Base-by-base conservation (phyloP, 73 alveolate genomes). In the Breviolum minutum region DNA sequence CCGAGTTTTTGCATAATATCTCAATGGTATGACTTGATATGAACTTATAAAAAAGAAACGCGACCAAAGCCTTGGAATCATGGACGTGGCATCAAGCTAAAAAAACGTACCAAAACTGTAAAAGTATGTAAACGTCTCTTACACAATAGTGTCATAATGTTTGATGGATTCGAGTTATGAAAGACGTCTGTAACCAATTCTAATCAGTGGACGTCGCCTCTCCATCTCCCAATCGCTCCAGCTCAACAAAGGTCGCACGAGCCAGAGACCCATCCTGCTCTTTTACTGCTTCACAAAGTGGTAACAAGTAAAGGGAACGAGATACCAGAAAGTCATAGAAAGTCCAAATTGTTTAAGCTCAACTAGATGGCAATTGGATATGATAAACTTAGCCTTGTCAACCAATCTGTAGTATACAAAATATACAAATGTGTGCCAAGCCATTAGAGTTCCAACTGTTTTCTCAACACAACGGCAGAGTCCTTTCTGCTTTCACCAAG, bases 241-340 rank as follows among this genome's bases (percentile, higher is more conserved):
- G 88, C 87, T 90, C 97, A 22, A 90, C 61, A 64, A 69, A 90
- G 77, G 97, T 90, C 32, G 97, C 97, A 30, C 97, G 27, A 62
- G 97, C 97, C 20, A 71, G 48, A 29, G 81, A 74, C 8, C 97
- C 97, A 13, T 73, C 97, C 97, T 90, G 84, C 14, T 9, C 9
- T 22, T 32, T 7, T 74, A 40, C 54, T 40, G 54, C 54, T 40
- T 40, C 54, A 40, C 54, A 40, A 40, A 40, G 54, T 40, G 54
- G 54, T 40, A 40, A 40, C 54, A 40, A 40, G 54, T 3, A 40
- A 40, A 40, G 54, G 54, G 54, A 40, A 40, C 54, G 3, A 40
- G 54, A 40, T 40, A 40, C 54, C 54, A 40, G 54, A 40, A 40
- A 40, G 54, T 3, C 54, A 40, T 40, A 40, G 54, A 40, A 40